Evolutionary conservation across 192 early-diverging fungal genomes (phyloP).

Genomic region (Cetraspora pellucida): DNA sequence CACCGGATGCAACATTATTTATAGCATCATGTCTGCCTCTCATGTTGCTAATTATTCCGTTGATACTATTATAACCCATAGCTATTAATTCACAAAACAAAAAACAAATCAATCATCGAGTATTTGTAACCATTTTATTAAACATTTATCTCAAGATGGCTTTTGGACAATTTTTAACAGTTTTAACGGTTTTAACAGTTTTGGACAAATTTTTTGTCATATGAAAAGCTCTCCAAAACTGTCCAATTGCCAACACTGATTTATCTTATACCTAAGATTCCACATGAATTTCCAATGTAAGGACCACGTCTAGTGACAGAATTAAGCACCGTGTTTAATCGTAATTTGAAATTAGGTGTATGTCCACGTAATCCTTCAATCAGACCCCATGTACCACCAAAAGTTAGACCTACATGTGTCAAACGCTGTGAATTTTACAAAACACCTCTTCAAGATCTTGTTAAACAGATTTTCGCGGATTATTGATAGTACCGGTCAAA

Average conservation of each 20-base stretch:
- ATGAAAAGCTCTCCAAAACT: no score
- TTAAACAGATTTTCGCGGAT: background rate
- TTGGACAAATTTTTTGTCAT: no score
- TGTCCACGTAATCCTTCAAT: conserved; percentile 69
- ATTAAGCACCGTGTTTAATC: conserved; percentile 81
- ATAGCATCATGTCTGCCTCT: conserved; percentile 67
- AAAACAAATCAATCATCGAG: background rate
- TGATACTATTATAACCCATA: conserved; percentile 81
- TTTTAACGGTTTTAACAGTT: no score
- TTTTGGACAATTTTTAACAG: no score
- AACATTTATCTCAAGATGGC: background rate
- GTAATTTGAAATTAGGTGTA: conserved; percentile 71
- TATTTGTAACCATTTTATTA: background rate
- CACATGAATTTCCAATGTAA: conserved; percentile 79
- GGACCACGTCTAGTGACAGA: conserved; percentile 83
- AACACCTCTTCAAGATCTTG: background rate
- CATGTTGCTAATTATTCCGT: conserved; percentile 63
- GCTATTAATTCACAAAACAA: conserved; percentile 38
- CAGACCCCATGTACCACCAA: conserved; percentile 76
- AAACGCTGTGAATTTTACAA: background rate
- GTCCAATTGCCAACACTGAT: no score
- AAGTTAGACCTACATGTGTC: conserved; percentile 47
- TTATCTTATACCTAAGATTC: conserved; percentile 57
- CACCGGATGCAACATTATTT: conserved; percentile 72
- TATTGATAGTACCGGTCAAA: conserved; percentile 55